Percentiles rank a stretch among this genome's conserved stretches.
Conservation (phyloP, 768 basidiomycete species). For the Leccinum subgranulosum region DNA sequence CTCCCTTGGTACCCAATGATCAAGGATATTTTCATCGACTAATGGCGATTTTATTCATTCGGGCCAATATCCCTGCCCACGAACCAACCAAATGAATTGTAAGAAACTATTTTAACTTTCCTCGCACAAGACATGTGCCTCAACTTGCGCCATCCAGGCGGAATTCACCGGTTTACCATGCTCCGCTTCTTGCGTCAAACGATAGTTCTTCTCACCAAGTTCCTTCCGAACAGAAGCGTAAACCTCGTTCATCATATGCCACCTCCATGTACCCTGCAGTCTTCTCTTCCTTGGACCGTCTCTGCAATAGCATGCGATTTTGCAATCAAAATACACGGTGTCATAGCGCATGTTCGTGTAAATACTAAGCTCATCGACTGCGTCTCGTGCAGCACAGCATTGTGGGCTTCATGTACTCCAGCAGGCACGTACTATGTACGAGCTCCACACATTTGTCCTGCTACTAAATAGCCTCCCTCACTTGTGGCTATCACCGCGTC, state of each 20-base stretch:
- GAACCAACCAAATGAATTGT: background rate
- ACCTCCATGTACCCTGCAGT: background rate
- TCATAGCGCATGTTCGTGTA: conserved; percentile 6
- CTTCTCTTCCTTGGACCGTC: conserved; percentile 4
- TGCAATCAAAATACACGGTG: conserved; percentile 12
- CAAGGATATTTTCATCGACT: conserved; percentile 4
- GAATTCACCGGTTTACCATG: conserved; percentile 5
- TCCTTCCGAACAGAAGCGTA: conserved; percentile 24
- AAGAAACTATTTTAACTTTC: background rate
- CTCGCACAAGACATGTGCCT: conserved; percentile 6
- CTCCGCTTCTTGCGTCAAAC: conserved; percentile 14
- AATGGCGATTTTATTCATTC: background rate
- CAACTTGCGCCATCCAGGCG: conserved; percentile 1
- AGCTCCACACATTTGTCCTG: conserved; percentile 20
- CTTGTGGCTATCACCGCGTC: background rate
- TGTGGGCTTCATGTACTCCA: background rate
- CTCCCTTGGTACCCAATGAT: conserved; percentile 1
- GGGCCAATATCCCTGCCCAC: background rate
- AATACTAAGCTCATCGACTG: background rate
- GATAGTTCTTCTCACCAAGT: conserved; percentile 10
- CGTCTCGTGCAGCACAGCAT: conserved; percentile 2
- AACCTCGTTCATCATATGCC: conserved; percentile 13
- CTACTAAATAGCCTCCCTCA: conserved; percentile 2
- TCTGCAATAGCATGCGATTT: conserved; percentile 12
- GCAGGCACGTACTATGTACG: background rate